A percentile compares a stretch with the other conserved stretches of the same genome.
Evolutionary conservation across 371 early-diverging fungal species (phyloP).

Genomic region (Lichtheimia ramosa): DNA sequence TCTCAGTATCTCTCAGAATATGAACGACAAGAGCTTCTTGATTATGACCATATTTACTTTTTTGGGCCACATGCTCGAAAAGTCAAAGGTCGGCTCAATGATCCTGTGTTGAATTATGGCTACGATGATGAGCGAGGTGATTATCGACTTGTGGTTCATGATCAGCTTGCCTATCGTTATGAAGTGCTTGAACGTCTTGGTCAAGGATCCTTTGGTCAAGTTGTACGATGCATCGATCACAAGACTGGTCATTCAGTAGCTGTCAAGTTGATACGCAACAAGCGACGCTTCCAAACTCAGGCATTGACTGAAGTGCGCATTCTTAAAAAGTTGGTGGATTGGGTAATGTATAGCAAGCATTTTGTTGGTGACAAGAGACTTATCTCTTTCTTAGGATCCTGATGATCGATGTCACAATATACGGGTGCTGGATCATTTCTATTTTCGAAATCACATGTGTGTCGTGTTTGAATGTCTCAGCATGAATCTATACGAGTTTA

Average conservation of each 20-base stretch:
- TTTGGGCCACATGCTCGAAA: slow-evolving; percentile 66
- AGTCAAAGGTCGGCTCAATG: slow-evolving; percentile 34
- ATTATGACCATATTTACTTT: slow-evolving; percentile 77
- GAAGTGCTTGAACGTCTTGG: slow-evolving; percentile 91
- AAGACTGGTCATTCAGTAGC: slow-evolving; percentile 87
- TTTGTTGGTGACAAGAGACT: slow-evolving; percentile 23
- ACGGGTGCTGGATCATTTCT: slow-evolving; percentile 83
- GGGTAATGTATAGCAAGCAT: not conserved
- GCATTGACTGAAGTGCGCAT: slow-evolving; percentile 92
- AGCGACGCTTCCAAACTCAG: slow-evolving; percentile 89
- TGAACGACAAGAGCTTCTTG: slow-evolving; percentile 78
- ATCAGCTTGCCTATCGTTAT: slow-evolving; percentile 91
- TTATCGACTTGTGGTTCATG: slow-evolving; percentile 79
- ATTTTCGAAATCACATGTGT: slow-evolving; percentile 90
- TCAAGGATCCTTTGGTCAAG: slow-evolving; percentile 98
- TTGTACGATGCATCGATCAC: slow-evolving; percentile 88
- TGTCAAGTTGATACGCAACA: slow-evolving; percentile 96
- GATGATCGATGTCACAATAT: slow-evolving; percentile 82
- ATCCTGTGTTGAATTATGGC: slow-evolving; percentile 54
- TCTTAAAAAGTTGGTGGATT: slow-evolving; percentile 66
- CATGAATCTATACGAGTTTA: slow-evolving; percentile 92
- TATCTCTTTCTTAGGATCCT: slow-evolving; percentile 72
- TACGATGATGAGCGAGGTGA: slow-evolving; percentile 95
- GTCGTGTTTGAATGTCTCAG: slow-evolving; percentile 94
- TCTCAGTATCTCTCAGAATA: slow-evolving; percentile 60